phyloP scores from a whole-genome alignment of 805 yeast species.

The Zygosaccharomyces bailii region DNA sequence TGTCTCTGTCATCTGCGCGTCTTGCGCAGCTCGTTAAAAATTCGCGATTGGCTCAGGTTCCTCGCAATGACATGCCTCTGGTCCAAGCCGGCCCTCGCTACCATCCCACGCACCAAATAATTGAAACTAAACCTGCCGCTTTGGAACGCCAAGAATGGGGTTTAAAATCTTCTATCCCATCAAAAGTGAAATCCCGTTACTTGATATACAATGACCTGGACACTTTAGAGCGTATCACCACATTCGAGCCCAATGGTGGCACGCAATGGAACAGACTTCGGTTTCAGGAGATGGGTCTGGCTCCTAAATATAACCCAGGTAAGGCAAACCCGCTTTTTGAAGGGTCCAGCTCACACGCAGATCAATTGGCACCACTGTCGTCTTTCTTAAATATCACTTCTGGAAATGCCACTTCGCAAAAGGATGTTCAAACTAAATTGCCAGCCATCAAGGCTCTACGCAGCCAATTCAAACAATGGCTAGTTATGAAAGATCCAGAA shows the following conservation, averaged over 20 bases:
- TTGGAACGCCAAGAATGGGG: constrained; percentile 71
- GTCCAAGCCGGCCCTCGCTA: constrained; percentile 19
- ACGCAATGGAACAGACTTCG: constrained; percentile 57
- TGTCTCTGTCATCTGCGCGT: constrained; percentile 15
- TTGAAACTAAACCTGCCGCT: constrained; percentile 64
- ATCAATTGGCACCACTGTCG: constrained; percentile 22
- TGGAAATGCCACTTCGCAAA: constrained; percentile 14
- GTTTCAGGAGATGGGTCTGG: constrained; percentile 64
- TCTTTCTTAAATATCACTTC: constrained; percentile 19
- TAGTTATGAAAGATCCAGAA: constrained; percentile 50
- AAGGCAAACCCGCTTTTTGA: constrained; percentile 38
- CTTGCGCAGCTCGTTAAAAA: constrained; percentile 29
- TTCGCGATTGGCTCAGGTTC: constrained; percentile 37
- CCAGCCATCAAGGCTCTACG: constrained; percentile 46
- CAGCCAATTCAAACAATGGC: constrained; percentile 52
- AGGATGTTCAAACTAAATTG: constrained; percentile 32
- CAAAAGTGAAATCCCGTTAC: constrained; percentile 53
- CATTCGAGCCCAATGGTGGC: constrained; percentile 60
- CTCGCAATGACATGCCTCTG: constrained; percentile 27
- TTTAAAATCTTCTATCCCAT: constrained; percentile 66
- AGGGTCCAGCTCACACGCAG: constrained; percentile 17
- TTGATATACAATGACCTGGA: constrained; percentile 66
- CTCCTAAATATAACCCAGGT: constrained; percentile 30
- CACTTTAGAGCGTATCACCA: constrained; percentile 62
- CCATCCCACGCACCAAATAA: constrained; percentile 67